phyloP scores from a whole-genome alignment of 192 early-diverging fungal species.

The Coemansia pectinata region DNA sequence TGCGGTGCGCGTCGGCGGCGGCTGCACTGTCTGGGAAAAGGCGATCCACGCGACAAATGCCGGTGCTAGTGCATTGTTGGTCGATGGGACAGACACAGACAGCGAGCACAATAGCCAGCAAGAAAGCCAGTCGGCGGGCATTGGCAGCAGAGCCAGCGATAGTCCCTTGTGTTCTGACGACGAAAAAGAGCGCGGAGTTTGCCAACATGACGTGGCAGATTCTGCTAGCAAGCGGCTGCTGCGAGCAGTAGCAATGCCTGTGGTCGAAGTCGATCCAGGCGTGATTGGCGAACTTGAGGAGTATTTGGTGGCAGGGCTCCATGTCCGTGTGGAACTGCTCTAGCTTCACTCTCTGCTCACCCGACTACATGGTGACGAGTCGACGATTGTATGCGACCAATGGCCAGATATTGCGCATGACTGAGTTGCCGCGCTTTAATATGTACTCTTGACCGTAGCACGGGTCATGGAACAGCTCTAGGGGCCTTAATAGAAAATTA shows the following conservation, averaged over 20 bases:
- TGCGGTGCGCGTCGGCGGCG: slow-evolving; percentile 31
- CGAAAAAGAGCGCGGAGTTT: slow-evolving; percentile 1
- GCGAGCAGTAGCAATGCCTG: slow-evolving; percentile 27
- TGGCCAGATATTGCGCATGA: slow-evolving; percentile 2
- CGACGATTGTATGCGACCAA: not conserved
- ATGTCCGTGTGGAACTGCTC: slow-evolving; percentile 34
- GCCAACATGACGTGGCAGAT: not conserved
- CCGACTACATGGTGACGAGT: not conserved
- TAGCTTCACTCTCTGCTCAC: slow-evolving; percentile 3
- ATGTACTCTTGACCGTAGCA: not conserved
- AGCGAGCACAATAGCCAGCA: not conserved
- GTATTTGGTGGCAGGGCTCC: slow-evolving; percentile 30
- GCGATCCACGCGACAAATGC: slow-evolving; percentile 45
- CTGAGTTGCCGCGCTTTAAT: slow-evolving; percentile 6
- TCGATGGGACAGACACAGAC: slow-evolving; percentile 6
- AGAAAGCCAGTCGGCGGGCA: not conserved
- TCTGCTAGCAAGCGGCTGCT: not conserved
- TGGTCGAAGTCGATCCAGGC: slow-evolving; percentile 30
- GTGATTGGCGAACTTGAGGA: slow-evolving; percentile 37
- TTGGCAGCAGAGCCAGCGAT: not conserved
- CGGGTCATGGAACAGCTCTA: not conserved
- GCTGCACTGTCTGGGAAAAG: slow-evolving; percentile 42
- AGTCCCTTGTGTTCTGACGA: not conserved
- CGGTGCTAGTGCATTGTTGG: slow-evolving; percentile 41
- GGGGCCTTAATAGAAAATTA: not conserved